phyloP scores from a whole-genome alignment of 2,329 filamentous ascomycete genomes.

The Aureobasidium mangrovei region DNA sequence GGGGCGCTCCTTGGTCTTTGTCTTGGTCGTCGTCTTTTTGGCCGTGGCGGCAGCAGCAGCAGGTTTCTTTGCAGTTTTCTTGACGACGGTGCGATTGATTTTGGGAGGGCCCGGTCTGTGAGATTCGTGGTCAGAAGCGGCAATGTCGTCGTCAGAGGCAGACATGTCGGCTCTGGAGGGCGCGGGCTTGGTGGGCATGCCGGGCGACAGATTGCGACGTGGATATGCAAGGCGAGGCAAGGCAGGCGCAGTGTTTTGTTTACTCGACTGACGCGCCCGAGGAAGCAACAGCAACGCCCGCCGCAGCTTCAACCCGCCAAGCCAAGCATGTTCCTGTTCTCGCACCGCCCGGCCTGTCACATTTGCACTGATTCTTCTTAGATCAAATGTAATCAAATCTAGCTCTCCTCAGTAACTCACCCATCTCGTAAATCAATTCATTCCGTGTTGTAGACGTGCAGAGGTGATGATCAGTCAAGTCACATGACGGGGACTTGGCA shows the following conservation, averaged over 20 bases:
- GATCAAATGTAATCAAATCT: not conserved
- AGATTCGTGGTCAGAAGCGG: slow-evolving; percentile 7
- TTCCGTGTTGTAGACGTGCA: not conserved
- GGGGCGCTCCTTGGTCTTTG: slow-evolving; percentile 31
- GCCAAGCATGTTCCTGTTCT: no score
- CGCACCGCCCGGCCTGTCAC: no score
- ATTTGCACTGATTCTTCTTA: not conserved
- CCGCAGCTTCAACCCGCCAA: not conserved
- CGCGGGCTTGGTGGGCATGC: not conserved
- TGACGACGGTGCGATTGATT: slow-evolving; percentile 17
- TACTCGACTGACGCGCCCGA: not conserved
- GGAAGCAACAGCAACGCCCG: no score
- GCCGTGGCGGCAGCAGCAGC: slow-evolving; percentile 22
- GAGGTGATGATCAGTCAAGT: not conserved
- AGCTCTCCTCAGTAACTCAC: no score
- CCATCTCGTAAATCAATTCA: no score
- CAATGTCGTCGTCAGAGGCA: slow-evolving; percentile 12
- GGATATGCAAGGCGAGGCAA: not conserved
- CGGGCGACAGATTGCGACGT: slow-evolving; percentile 1
- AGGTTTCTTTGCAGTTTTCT: slow-evolving; percentile 23
- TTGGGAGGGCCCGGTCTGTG: not conserved
- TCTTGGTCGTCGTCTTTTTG: slow-evolving; percentile 29
- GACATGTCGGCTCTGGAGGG: not conserved
- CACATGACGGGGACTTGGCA: slow-evolving; percentile 6
- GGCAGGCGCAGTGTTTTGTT: slow-evolving; percentile 8